Conservation (phyloP, 306 rosid genomes). For the Medicago truncatula region MtrunA17r5.0-ANR NC_053043.1:17735001-17735500, state of each 20-base stretch:
- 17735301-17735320: constrained; percentile 8
- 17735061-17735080: no score
- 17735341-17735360: constrained; percentile 18
- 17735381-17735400: neutral
- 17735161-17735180: constrained; percentile 22
- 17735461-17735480: constrained; percentile 30
- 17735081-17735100: no score
- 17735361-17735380: constrained; percentile 21
- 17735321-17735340: neutral
- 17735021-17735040: no score
- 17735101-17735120: constrained; percentile 1
- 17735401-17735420: neutral
- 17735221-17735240: constrained; percentile 7
- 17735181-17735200: neutral
- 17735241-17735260: constrained; percentile 15
- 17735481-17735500: constrained; percentile 4
- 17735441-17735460: constrained; percentile 8
- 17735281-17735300: constrained; percentile 11
- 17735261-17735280: constrained; percentile 1
- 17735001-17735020: no score
- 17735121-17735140: neutral
- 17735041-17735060: no score
- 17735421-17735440: constrained; percentile 4
- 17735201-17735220: constrained; percentile 10
- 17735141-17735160: constrained; percentile 9